Evolutionary conservation across 2,329 filamentous ascomycete species (phyloP).

Genomic region (Davidsoniella virescens): DNA sequence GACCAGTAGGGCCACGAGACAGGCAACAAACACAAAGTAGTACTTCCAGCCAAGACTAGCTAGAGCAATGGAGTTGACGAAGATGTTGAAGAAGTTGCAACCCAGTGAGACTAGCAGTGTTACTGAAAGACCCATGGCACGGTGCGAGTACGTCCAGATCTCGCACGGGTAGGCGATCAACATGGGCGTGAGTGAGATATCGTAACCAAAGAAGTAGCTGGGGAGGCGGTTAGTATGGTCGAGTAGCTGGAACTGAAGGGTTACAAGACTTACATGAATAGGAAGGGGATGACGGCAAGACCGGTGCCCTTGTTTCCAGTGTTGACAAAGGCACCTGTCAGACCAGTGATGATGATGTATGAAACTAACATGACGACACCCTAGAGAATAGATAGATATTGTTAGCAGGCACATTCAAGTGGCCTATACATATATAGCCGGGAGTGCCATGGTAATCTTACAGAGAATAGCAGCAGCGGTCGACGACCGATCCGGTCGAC

Average conservation of each 20-base stretch:
- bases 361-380: conserved; percentile 26
- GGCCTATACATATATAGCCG: background rate
- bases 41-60: conserved; percentile 26
- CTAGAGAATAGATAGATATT: conserved; percentile 20
- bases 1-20: conserved; percentile 25
- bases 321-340: conserved; percentile 20
- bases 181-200: conserved; percentile 24
- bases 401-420: background rate
- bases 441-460: conserved; percentile 16
- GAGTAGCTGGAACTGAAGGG: background rate
- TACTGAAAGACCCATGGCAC: conserved; percentile 41
- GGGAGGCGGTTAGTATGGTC: background rate
- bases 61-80: conserved; percentile 29
- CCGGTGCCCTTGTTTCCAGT: conserved; percentile 23
- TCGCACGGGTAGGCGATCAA: conserved; percentile 36
- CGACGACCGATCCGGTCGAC: conserved; percentile 31
- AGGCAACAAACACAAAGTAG: conserved; percentile 28
- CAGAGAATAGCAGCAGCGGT: conserved; percentile 36
- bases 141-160: conserved; percentile 40
- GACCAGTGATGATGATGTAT: conserved; percentile 37
- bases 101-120: conserved; percentile 36
- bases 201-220: conserved; percentile 11
- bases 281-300: conserved; percentile 36
- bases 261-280: conserved; percentile 32
- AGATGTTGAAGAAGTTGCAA: conserved; percentile 26